Evolutionary conservation across 345 rosid species (phyloP).

Genomic region (Citrus hindsii): DNA sequence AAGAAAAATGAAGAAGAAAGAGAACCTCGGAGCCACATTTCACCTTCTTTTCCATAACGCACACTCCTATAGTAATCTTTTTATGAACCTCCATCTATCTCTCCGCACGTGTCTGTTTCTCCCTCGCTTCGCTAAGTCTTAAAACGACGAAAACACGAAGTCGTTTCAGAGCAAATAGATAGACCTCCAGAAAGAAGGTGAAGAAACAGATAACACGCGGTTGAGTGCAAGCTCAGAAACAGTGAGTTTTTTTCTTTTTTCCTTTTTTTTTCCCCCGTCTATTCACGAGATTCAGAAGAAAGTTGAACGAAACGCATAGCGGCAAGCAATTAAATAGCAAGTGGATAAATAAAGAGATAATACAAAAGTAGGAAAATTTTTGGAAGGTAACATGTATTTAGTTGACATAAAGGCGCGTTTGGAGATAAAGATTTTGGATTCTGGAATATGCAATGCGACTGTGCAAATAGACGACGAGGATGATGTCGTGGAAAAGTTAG

Average conservation of each 20-base stretch:
- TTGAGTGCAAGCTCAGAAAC: neutral
- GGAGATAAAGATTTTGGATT: constrained; percentile 13
- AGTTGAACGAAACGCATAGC: neutral
- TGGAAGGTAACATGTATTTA: neutral
- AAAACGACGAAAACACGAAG: neutral
- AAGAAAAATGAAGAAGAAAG: constrained; percentile 1
- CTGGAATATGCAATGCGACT: constrained; percentile 10
- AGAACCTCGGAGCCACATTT: constrained; percentile 50
- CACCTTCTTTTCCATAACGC: constrained; percentile 71
- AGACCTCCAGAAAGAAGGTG: neutral
- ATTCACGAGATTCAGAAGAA: neutral
- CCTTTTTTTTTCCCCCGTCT: neutral
- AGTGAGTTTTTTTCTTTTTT: neutral
- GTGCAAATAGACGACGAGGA: neutral
- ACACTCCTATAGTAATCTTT: constrained; percentile 54
- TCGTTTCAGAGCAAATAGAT: neutral
- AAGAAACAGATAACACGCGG: constrained; percentile 2
- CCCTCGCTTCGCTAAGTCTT: neutral
- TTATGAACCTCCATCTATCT: constrained; percentile 19
- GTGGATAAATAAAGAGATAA: neutral
- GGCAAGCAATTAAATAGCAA: neutral
- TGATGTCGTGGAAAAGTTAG: neutral
- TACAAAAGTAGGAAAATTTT: neutral
- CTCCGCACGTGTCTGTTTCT: neutral
- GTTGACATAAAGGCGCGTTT: neutral